Percentiles rank a stretch among this genome's conserved stretches.
These are phyloP conservation scores for Sphaerostilbella broomeana DNA, from an alignment of 2,329 filamentous ascomycete species.

Conservation along the genomic window DNA sequence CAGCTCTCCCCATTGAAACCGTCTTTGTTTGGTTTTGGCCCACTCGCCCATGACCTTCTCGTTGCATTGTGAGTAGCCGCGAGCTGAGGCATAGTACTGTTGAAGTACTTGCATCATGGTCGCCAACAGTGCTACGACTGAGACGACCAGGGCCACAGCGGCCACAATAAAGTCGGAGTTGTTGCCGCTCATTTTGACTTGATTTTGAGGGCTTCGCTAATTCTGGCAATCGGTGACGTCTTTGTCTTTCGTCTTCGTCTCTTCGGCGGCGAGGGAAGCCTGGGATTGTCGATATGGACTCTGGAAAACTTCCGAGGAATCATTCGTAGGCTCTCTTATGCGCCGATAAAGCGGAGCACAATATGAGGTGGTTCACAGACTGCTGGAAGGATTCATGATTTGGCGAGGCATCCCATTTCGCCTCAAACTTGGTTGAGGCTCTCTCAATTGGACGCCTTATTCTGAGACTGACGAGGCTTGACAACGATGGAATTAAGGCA, in stretches of 20 bases:
- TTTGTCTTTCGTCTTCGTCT: background rate
- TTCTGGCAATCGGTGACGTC: background rate
- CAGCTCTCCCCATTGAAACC: constrained; percentile 36
- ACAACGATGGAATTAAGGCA: too few relatives aligned
- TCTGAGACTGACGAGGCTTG: too few relatives aligned
- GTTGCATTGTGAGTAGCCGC: constrained; percentile 43
- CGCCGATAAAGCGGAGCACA: background rate
- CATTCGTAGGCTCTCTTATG: background rate
- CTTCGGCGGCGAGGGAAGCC: too few relatives aligned
- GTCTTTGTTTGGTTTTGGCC: constrained; percentile 34
- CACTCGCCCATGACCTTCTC: constrained; percentile 43
- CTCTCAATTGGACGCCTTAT: too few relatives aligned
- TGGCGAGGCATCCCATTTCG: too few relatives aligned
- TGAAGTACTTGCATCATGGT: constrained; percentile 43
- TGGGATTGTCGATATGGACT: too few relatives aligned
- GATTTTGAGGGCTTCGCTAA: background rate
- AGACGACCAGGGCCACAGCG: constrained; percentile 40
- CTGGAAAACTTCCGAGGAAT: too few relatives aligned
- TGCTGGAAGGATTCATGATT: too few relatives aligned
- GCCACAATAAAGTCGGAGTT: constrained; percentile 33
- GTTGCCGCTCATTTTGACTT: constrained; percentile 7
- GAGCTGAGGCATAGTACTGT: constrained; percentile 44
- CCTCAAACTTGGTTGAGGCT: too few relatives aligned
- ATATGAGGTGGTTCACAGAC: too few relatives aligned
- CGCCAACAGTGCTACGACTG: constrained; percentile 39